Percentiles rank a stretch among this genome's conserved stretches.
Conservation (phyloP, 2,329 filamentous ascomycete genomes). For the Microcera coccophila region DNA sequence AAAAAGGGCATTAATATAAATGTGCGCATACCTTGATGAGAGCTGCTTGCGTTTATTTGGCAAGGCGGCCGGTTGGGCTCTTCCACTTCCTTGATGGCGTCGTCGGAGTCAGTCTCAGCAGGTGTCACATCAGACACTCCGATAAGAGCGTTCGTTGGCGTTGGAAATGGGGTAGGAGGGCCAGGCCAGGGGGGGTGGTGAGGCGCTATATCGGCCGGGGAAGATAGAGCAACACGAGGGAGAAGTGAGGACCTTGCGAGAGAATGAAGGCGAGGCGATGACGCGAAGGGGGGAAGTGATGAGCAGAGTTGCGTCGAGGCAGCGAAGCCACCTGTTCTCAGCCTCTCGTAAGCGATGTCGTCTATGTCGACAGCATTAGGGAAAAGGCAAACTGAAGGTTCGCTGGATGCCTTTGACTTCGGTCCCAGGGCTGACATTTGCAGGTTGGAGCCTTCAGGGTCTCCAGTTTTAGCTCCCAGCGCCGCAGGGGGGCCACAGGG, state of each 20-base stretch:
- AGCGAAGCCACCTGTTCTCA: neutral
- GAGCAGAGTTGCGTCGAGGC: neutral
- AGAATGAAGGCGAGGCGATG: neutral
- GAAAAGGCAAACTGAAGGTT: neutral
- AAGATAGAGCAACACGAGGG: neutral
- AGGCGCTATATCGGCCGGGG: neutral
- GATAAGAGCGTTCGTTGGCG: neutral
- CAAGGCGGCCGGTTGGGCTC: neutral
- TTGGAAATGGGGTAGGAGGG: too few species aligned
- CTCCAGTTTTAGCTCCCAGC: neutral
- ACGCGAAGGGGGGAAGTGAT: neutral
- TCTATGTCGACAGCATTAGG: too few species aligned
- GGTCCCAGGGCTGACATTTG: neutral
- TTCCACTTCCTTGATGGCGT: too few species aligned
- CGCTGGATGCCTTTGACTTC: too few species aligned
- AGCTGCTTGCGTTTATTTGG: neutral
- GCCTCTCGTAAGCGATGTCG: neutral
- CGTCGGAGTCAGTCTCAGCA: neutral
- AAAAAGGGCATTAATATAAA: neutral
- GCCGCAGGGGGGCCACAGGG: neutral
- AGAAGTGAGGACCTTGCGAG: neutral
- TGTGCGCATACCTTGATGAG: too few species aligned
- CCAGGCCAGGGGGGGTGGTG: neutral
- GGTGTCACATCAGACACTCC: neutral
- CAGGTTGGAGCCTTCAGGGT: neutral